Base-by-base conservation (phyloP, 805 yeast species). In the Cyberlindnera samutprakarnensis region DNA sequence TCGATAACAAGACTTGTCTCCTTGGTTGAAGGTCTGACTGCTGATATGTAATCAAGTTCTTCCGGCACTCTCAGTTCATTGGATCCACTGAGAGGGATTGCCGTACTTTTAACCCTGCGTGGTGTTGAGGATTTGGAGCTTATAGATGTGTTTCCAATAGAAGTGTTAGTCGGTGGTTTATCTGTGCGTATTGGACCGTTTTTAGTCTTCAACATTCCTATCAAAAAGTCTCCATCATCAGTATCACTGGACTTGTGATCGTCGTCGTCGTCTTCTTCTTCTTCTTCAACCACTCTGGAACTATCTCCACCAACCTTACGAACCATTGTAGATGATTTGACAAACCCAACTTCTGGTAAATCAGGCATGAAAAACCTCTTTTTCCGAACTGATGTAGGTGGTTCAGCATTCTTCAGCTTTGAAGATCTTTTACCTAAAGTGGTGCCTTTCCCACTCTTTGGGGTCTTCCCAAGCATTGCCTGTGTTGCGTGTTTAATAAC, bases 321-420 rank as follows among this genome's bases (percentile, higher is more conserved):
- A 0, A 77, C 67, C 47, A 79, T 43, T 5, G 53, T 52, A 3
- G 72, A 63, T 1, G 75, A 85, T 15, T 59, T 57, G 23, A 61
- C 60, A 42, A 82, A 80, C 0, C 86, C 88, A 1, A 78, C 69
- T 25, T 66, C 70, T 5, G 74, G 88, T 45, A 74, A 65, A 41
- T 77, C 82, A 0, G 92, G 92, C 84, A 81, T 75, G 51, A 75
- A 76, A 41, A 81, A 81, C 27, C 56, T 59, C 50, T 78, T 72
- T 39, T 59, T 53, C n/a, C n/a, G n/a, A n/a, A n/a, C n/a, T n/a
- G n/a, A n/a, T 13, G 38, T 22, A 21, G 34, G 13, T 14, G 29
- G 32, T 8, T 28, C 30, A 19, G 45, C 56, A 26, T 15, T 12
- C 14, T 26, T 24, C 7, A 11, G 54, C 35, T 38, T 42, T 21